Evolutionary conservation across 1,139 yeast genomes (phyloP).

Genomic region (Geotrichum citri-aurantii): DNA sequence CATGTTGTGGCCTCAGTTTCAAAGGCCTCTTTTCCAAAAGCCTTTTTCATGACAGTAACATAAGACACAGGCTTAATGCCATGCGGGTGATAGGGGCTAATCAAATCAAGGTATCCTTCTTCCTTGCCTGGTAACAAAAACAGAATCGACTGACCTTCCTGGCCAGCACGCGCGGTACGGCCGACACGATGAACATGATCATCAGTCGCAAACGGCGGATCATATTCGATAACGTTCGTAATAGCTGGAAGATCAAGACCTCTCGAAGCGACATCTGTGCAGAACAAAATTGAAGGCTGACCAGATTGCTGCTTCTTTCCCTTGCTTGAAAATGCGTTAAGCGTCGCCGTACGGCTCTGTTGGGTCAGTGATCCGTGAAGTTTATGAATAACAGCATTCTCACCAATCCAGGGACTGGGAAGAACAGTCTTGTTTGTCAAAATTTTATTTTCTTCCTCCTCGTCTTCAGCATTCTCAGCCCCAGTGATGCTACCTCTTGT

Average conservation of each 20-base stretch:
- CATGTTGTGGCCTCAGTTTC: slow-evolving; percentile 94
- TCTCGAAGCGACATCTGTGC: slow-evolving; percentile 92
- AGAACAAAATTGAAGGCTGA: slow-evolving; percentile 63
- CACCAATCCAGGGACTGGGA: slow-evolving; percentile 51
- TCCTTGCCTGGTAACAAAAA: slow-evolving; percentile 85
- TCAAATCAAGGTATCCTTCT: slow-evolving; percentile 67
- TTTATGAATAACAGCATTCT: slow-evolving; percentile 54
- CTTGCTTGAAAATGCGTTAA: slow-evolving; percentile 54
- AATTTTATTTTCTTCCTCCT: slow-evolving; percentile 23
- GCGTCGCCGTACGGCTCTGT: slow-evolving; percentile 70
- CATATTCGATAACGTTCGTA: slow-evolving; percentile 79
- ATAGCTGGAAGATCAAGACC: slow-evolving; percentile 79
- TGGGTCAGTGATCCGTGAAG: slow-evolving; percentile 90
- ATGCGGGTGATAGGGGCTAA: slow-evolving; percentile 57
- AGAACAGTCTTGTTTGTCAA: slow-evolving; percentile 36
- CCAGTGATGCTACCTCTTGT: slow-evolving; percentile 38
- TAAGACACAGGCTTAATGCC: slow-evolving; percentile 52
- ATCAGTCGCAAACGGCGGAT: slow-evolving; percentile 83
- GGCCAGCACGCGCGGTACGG: slow-evolving; percentile 91
- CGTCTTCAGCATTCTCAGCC: slow-evolving; percentile 26
- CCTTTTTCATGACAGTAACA: slow-evolving; percentile 47
- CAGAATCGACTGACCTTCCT: slow-evolving; percentile 63
- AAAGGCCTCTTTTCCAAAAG: slow-evolving; percentile 66
- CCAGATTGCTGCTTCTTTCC: slow-evolving; percentile 30
- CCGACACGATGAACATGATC: slow-evolving; percentile 96